Evolutionary conservation across 139 green algal species (phyloP), one percentile per base, ranked within the genome.

Genomic region (Chlorella sp.): DNA sequence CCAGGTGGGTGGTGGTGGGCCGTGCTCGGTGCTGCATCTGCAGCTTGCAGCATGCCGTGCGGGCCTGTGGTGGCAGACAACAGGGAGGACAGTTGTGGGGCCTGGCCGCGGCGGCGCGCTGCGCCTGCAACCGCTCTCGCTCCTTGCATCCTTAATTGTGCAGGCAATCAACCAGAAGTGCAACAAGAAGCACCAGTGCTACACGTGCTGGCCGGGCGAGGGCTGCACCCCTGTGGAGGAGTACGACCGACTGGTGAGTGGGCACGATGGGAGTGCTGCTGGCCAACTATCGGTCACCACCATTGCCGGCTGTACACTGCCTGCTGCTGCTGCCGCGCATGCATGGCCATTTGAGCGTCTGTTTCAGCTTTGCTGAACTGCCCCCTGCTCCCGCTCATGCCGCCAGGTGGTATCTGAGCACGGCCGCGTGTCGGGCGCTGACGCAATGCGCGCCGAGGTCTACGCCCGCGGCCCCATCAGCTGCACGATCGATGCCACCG

Each of bases 381-480:
- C 60, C 60, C 30, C 20, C 60, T 67, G 60, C 28, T 5, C 1
- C 23, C 28, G 60, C 60, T n/a, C 12, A 38, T 21, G 6, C 64
- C 3, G 71, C n/a, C 72, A 47, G 68, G 39, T 88, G 84, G 79
- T 82, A 26, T 85, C 93, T 17, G 89, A 97, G 87, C 91, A 98
- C 90, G 96, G 96, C 70, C 85, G 87, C 38, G 84, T 98, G 36
- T 32, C 69, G 20, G 93, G 92, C 32, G 71, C 86, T 11, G 74
- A 86, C 2, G 78, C 89, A 16, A 98, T 98, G 91, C 98, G 95
- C 91, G 92, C 93, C 0, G 96, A 98, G 91, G 95, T 98, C 68
- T 91, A 87, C 7, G 72, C 87, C 25, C 90, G 95, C 4, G 96
- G 96, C 11, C 96, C 96, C 80, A 97, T 99, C 87, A 87, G 84